Conservation (phyloP, 2,329 filamentous ascomycete species). For the Allantophomopsis lycopodina region DNA sequence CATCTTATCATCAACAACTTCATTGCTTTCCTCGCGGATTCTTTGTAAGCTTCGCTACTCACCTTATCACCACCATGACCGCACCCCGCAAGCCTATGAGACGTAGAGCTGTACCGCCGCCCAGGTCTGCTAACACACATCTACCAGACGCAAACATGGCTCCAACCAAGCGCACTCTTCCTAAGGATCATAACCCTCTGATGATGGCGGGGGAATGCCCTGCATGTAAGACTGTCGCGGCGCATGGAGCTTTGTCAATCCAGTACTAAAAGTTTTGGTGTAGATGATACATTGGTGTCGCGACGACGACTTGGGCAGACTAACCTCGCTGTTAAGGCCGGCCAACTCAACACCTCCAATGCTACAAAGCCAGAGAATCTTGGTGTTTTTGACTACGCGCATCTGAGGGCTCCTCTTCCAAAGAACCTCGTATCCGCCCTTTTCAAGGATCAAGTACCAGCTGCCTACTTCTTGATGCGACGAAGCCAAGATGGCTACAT, state of each 20-base stretch:
- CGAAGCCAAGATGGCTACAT: slow-evolving; percentile 75
- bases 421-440: slow-evolving; percentile 88
- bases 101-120: no score
- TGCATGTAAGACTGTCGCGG: slow-evolving; percentile 1
- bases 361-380: slow-evolving; percentile 61
- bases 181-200: slow-evolving; percentile 2
- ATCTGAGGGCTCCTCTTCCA: slow-evolving; percentile 82
- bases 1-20: no score
- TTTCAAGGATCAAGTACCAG: slow-evolving; percentile 69
- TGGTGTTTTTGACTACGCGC: slow-evolving; percentile 88
- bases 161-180: slow-evolving; percentile 2
- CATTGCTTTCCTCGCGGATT: no score
- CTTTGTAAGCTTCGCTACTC: no score
- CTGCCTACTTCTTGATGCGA: slow-evolving; percentile 94
- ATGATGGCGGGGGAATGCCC: slow-evolving; percentile 2
- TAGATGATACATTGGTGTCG: slow-evolving; percentile 41
- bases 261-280: neutral
- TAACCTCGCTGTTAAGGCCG: slow-evolving; percentile 71
- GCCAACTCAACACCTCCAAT: slow-evolving; percentile 54
- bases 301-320: slow-evolving; percentile 88
- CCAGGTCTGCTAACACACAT: no score
- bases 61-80: no score
- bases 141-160: neutral
- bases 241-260: no score
- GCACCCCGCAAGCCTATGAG: no score